Percentiles rank a stretch among this genome's conserved stretches.
Evolutionary conservation across 345 rosid species (phyloP).

Genomic region (Lenwebbia sp.): DNA sequence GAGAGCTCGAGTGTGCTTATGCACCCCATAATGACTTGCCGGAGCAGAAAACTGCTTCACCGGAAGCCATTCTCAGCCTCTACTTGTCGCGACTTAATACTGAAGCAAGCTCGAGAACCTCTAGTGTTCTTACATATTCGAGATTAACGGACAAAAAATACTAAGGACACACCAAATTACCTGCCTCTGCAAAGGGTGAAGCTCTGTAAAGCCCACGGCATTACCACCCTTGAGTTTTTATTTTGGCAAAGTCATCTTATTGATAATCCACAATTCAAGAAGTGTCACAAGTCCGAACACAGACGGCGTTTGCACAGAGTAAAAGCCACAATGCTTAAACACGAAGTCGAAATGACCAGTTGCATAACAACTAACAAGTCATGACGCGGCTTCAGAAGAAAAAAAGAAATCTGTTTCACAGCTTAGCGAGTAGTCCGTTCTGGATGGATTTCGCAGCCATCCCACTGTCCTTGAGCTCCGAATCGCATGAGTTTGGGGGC

Average conservation of each 20-base stretch:
- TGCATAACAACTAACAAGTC: background rate
- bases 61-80: background rate
- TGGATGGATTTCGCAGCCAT: slow-evolving; percentile 28
- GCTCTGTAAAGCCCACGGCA: background rate
- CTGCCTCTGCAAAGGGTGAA: background rate
- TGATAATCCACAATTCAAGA: background rate
- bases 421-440: slow-evolving; percentile 34
- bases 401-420: slow-evolving; percentile 9
- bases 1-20: background rate
- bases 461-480: slow-evolving; percentile 38
- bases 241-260: background rate
- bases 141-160: background rate
- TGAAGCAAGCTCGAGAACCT: background rate
- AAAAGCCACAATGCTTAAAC: background rate
- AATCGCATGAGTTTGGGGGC: slow-evolving; percentile 37
- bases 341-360: background rate
- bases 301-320: background rate
- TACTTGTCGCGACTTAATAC: background rate
- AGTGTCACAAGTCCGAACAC: background rate
- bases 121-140: background rate
- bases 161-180: background rate
- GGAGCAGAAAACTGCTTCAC: background rate
- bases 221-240: background rate
- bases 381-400: background rate
- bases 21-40: background rate